Conservation (phyloP, 2,329 filamentous ascomycete genomes). For the Exophiala oligosperma region DNA sequence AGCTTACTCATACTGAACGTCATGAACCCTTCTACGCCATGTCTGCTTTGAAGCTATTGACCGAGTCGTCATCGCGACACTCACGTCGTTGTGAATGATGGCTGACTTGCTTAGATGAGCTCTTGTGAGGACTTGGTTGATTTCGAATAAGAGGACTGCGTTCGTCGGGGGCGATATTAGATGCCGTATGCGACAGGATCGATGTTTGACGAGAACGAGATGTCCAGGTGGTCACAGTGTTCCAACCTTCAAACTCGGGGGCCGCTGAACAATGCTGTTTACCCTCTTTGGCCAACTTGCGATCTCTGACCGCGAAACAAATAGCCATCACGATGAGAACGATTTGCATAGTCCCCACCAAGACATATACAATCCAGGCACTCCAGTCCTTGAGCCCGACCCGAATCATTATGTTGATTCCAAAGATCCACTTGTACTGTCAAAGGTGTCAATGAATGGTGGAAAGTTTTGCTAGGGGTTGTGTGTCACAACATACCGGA, state of each 20-base stretch:
- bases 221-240: background rate
- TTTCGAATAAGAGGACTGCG: slow-evolving; percentile 7
- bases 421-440: slow-evolving; percentile 20
- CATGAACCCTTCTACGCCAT: too few relatives aligned
- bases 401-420: slow-evolving; percentile 16
- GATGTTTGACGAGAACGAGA: slow-evolving; percentile 2
- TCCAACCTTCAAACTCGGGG: slow-evolving; percentile 11
- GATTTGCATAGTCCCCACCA: slow-evolving; percentile 16
- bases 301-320: slow-evolving; percentile 15
- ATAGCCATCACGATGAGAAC: slow-evolving; percentile 10
- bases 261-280: slow-evolving; percentile 11
- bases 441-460: background rate
- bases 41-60: background rate
- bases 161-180: slow-evolving; percentile 12
- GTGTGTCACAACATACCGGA: slow-evolving; percentile 1
- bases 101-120: background rate
- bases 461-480: background rate
- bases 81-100: background rate
- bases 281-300: slow-evolving; percentile 9
- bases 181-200: slow-evolving; percentile 5
- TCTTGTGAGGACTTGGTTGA: background rate
- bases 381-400: slow-evolving; percentile 11
- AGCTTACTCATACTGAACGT: too few relatives aligned
- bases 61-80: background rate
- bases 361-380: slow-evolving; percentile 17